A percentile compares a stretch with the other conserved stretches of the same genome.
These are phyloP conservation scores for Paxillus ammoniavirescens DNA, from an alignment of 768 basidiomycete genomes.

Conservation along the genomic window DNA sequence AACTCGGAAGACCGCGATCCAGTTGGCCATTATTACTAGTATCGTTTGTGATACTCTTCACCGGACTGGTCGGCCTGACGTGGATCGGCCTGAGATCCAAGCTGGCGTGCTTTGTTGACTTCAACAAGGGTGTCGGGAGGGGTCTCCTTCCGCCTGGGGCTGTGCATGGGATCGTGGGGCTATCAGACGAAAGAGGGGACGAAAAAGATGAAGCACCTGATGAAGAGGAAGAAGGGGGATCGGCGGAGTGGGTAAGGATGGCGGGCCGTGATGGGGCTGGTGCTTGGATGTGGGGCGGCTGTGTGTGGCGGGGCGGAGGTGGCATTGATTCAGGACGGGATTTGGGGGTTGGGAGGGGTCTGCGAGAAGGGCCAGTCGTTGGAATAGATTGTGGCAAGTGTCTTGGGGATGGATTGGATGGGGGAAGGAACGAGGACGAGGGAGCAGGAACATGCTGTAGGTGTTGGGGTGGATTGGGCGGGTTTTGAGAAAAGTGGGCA, in stretches of 20 bases:
- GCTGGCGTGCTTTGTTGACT: slow-evolving; percentile 18
- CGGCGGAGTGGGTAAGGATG: slow-evolving; percentile 23
- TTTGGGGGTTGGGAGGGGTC: slow-evolving; percentile 30
- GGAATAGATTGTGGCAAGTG: background rate
- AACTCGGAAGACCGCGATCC: slow-evolving; percentile 23
- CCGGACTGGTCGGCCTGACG: slow-evolving; percentile 16
- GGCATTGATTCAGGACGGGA: slow-evolving; percentile 28
- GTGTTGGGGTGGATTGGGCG: slow-evolving; percentile 12
- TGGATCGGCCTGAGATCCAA: slow-evolving; percentile 18
- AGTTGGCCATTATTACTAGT: slow-evolving; percentile 4
- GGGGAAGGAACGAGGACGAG: slow-evolving; percentile 4
- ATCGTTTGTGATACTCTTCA: slow-evolving; percentile 13
- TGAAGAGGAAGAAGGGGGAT: slow-evolving; percentile 16
- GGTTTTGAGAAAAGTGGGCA: slow-evolving; percentile 1
- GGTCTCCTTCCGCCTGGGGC: slow-evolving; percentile 2
- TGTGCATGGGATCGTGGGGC: background rate
- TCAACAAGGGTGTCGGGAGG: slow-evolving; percentile 7
- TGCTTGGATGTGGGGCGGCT: slow-evolving; percentile 25
- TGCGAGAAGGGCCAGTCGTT: slow-evolving; percentile 20
- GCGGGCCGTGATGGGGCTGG: slow-evolving; percentile 31
- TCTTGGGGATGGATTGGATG: background rate
- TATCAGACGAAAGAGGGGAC: slow-evolving; percentile 4
- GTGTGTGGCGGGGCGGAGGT: slow-evolving; percentile 9
- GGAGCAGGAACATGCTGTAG: slow-evolving; percentile 14
- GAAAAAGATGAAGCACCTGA: slow-evolving; percentile 17